A percentile compares a stretch with the other conserved stretches of the same genome.
Evolutionary conservation across 129 eudicot species (phyloP).

Genomic region (Calendula officinalis): DNA sequence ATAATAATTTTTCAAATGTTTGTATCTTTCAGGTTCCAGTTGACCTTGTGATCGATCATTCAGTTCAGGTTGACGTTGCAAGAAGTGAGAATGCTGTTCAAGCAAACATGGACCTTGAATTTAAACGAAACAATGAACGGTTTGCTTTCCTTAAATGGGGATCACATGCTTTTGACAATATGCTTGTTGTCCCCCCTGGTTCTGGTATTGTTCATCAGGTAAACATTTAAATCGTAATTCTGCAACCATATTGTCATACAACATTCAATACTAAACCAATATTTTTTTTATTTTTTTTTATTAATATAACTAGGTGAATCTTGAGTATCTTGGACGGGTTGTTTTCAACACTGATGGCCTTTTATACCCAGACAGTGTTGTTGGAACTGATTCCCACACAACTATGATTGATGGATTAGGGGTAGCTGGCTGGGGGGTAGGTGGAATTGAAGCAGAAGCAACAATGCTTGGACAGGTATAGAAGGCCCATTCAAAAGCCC

Average conservation of each 20-base stretch:
- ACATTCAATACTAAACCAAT: no score
- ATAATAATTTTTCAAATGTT: no score
- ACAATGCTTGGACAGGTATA: slow-evolving; percentile 14
- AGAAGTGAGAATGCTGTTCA: slow-evolving; percentile 76
- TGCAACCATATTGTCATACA: no score
- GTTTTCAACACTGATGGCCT: slow-evolving; percentile 4
- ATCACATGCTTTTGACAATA: slow-evolving; percentile 13
- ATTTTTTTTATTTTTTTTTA: neutral
- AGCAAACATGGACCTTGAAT: slow-evolving; percentile 22
- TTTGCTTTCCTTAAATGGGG: slow-evolving; percentile 19
- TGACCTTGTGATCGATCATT: slow-evolving; percentile 87
- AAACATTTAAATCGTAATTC: neutral
- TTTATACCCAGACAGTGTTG: neutral
- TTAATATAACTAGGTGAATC: neutral
- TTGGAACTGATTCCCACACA: slow-evolving; percentile 14
- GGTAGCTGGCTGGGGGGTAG: slow-evolving; percentile 11
- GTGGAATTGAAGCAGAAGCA: neutral
- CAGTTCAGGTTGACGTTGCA: slow-evolving; percentile 90
- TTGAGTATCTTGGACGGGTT: slow-evolving; percentile 8
- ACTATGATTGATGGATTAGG: slow-evolving; percentile 13
- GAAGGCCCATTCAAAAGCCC: neutral
- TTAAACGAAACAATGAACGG: slow-evolving; percentile 4
- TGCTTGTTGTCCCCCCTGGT: slow-evolving; percentile 23
- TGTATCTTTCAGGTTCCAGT: slow-evolving; percentile 35
- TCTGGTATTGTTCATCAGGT: slow-evolving; percentile 19